Percentiles rank a stretch among this genome's conserved stretches.
Conservation (phyloP, 1,284 basidiomycete genomes). For the Sanghuangporus baumii region DNA sequence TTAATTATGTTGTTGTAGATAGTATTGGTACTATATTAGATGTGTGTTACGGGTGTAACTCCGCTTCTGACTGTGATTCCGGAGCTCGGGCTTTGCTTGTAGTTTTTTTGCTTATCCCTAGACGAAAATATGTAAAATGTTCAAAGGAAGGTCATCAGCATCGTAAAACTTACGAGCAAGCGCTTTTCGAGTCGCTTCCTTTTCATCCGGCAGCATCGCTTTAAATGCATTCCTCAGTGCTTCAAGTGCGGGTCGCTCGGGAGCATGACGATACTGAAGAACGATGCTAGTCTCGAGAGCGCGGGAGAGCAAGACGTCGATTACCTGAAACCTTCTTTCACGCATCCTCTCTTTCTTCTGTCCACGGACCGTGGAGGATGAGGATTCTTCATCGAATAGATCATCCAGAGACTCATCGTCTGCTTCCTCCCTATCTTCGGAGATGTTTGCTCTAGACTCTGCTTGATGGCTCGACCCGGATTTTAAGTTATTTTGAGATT, state of each 20-base stretch:
- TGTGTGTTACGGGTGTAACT: not conserved
- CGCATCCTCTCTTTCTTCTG: constrained; percentile 9
- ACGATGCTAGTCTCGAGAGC: constrained; percentile 1
- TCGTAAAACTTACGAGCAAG: not conserved
- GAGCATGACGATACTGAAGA: not conserved
- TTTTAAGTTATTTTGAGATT: not conserved
- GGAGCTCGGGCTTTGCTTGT: not conserved
- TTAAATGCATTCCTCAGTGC: not conserved
- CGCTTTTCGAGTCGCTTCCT: not conserved
- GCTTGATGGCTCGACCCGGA: not conserved
- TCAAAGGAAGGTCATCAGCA: not conserved
- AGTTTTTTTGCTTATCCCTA: not conserved
- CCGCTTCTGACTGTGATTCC: not conserved
- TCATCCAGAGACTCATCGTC: not conserved
- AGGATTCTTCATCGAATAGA: not conserved
- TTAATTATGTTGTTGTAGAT: not conserved
- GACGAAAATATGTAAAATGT: not conserved
- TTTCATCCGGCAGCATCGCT: constrained; percentile 3
- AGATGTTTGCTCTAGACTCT: not conserved
- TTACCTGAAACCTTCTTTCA: not conserved
- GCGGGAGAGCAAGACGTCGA: constrained; percentile 10
- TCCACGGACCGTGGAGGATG: not conserved
- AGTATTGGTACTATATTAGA: not conserved
- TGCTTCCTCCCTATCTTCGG: not conserved
- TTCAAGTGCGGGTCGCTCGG: not conserved